Evolutionary conservation across 371 early-diverging fungal species (phyloP).

Genomic region (Fennellomyces sp.): DNA sequence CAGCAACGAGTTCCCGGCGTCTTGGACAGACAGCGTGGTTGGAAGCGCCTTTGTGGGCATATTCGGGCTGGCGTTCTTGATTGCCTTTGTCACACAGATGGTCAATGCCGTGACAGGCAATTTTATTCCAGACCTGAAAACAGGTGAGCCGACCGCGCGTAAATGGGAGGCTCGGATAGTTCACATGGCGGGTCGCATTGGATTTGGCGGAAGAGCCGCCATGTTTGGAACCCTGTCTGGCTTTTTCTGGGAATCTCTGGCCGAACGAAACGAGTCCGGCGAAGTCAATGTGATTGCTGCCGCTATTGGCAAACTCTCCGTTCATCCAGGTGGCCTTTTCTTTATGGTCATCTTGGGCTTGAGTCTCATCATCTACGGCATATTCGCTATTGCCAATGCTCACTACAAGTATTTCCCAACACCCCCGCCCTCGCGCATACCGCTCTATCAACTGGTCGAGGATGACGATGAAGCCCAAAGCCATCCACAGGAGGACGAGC

Average conservation of each 20-base stretch:
- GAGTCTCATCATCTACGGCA: slow-evolving; percentile 41
- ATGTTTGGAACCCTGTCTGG: slow-evolving; percentile 47
- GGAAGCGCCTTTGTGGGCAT: slow-evolving; percentile 44
- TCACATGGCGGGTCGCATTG: slow-evolving; percentile 39
- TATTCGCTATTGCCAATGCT: slow-evolving; percentile 44
- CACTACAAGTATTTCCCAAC: slow-evolving; percentile 53
- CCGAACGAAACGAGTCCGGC: slow-evolving; percentile 34
- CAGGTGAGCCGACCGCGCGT: slow-evolving; percentile 30
- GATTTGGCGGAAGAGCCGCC: slow-evolving; percentile 43
- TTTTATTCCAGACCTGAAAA: slow-evolving; percentile 40
- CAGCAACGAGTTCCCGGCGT: slow-evolving; percentile 43
- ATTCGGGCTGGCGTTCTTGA: slow-evolving; percentile 43
- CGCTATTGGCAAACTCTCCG: slow-evolving; percentile 35
- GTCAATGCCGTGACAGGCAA: slow-evolving; percentile 42
- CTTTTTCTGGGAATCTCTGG: slow-evolving; percentile 50
- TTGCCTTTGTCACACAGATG: slow-evolving; percentile 48
- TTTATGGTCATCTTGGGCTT: slow-evolving; percentile 43
- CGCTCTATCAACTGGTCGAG: slow-evolving; percentile 18
- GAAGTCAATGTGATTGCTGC: slow-evolving; percentile 39
- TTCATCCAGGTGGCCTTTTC: slow-evolving; percentile 32
- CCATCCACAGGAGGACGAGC: neutral
- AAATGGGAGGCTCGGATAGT: slow-evolving; percentile 37
- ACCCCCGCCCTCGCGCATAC: slow-evolving; percentile 40
- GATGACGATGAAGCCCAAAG: slow-evolving; percentile 8
- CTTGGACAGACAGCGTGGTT: slow-evolving; percentile 29